Conservation (phyloP, 1,284 basidiomycete species). For the Heterobasidion occidentale region DNA sequence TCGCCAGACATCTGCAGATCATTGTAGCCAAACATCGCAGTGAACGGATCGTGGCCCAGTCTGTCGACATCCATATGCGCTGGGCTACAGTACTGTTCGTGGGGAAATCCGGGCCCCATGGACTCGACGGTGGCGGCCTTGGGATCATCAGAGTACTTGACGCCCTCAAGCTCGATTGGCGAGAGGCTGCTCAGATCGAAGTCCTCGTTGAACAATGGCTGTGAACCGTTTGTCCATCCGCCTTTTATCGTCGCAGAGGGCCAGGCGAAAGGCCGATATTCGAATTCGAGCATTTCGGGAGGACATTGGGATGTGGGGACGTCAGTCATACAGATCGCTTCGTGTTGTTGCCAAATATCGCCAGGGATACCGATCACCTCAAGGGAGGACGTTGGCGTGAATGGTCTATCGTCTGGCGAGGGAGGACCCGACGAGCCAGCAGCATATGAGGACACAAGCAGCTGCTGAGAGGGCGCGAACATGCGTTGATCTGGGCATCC, state of each 20-base stretch:
- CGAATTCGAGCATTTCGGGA: slow-evolving; percentile 17
- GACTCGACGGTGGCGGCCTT: neutral
- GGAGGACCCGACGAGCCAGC: slow-evolving; percentile 31
- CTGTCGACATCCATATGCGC: neutral
- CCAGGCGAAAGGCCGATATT: slow-evolving; percentile 29
- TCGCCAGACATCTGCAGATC: slow-evolving; percentile 5
- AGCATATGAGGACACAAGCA: slow-evolving; percentile 23
- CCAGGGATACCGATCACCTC: slow-evolving; percentile 11
- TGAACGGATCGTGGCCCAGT: slow-evolving; percentile 3
- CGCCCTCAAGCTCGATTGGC: slow-evolving; percentile 36
- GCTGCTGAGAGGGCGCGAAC: slow-evolving; percentile 18
- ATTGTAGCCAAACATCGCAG: slow-evolving; percentile 10
- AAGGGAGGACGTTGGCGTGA: slow-evolving; percentile 9
- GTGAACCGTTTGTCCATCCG: slow-evolving; percentile 20
- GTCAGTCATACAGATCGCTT: slow-evolving; percentile 5
- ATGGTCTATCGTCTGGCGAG: slow-evolving; percentile 13
- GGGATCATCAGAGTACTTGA: slow-evolving; percentile 11
- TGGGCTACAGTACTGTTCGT: neutral
- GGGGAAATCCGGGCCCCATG: neutral
- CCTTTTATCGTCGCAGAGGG: slow-evolving; percentile 11
- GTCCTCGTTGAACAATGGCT: slow-evolving; percentile 34
- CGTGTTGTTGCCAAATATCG: slow-evolving; percentile 13
- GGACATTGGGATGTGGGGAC: slow-evolving; percentile 5
- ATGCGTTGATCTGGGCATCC: slow-evolving; percentile 24
- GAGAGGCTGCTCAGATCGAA: slow-evolving; percentile 39